Evolutionary conservation across 345 rosid genomes (phyloP).

Genomic region (Carallia brachiata): DNA sequence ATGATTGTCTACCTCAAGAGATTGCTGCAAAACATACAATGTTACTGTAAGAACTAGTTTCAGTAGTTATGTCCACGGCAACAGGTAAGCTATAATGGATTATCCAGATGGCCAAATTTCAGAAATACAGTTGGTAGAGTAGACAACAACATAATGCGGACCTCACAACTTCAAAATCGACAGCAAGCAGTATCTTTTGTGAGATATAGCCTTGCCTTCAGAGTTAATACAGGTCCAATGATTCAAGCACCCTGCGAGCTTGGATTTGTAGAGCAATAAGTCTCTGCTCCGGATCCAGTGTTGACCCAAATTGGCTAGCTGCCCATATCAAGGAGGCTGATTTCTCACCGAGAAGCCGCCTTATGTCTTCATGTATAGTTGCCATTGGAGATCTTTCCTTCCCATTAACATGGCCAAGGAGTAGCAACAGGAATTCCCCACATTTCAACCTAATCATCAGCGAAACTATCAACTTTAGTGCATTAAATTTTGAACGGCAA

Average conservation of each 20-base stretch:
- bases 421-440: slow-evolving; percentile 91
- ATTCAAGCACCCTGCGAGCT: slow-evolving; percentile 91
- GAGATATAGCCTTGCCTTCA: not conserved
- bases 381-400: slow-evolving; percentile 78
- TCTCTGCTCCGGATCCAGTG: slow-evolving; percentile 83
- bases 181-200: no score
- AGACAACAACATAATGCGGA: no score
- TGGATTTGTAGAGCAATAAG: slow-evolving; percentile 80
- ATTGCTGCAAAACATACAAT: no score
- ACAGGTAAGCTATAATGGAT: no score
- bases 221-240: slow-evolving; percentile 48
- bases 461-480: not conserved
- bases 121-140: no score
- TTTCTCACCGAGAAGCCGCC: slow-evolving; percentile 87
- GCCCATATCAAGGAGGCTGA: slow-evolving; percentile 98
- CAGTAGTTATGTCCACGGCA: no score
- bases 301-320: slow-evolving; percentile 89
- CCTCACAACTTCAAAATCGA: no score
- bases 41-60: no score
- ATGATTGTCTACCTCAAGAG: no score
- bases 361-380: slow-evolving; percentile 75
- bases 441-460: slow-evolving; percentile 64
- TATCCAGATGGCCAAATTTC: no score
- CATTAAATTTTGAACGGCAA: not conserved
- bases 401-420: slow-evolving; percentile 86